Conservation (phyloP, 2,329 filamentous ascomycete species). For the Colletotrichum karsti region DNA sequence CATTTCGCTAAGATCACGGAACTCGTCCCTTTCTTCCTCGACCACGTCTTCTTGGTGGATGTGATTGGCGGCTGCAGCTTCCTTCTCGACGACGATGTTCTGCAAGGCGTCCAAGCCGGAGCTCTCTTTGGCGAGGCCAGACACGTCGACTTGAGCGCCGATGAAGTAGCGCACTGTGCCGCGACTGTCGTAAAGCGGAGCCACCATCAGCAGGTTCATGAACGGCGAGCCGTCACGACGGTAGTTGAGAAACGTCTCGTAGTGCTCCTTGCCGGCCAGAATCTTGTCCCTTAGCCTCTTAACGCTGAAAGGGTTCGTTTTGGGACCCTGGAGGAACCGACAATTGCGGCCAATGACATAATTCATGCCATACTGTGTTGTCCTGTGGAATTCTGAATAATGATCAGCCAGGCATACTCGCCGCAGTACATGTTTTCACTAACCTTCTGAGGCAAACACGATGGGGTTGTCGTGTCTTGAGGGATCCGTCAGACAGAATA, state of each 20-base stretch:
- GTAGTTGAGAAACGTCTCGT: slow-evolving; percentile 80
- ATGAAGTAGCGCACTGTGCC: slow-evolving; percentile 74
- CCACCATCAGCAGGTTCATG: slow-evolving; percentile 80
- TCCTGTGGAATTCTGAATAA: slow-evolving; percentile 76
- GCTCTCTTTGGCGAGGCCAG: slow-evolving; percentile 72
- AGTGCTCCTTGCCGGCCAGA: slow-evolving; percentile 71
- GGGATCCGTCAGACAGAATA: slow-evolving; percentile 81
- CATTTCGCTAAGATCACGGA: slow-evolving; percentile 74
- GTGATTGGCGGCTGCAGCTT: slow-evolving; percentile 36
- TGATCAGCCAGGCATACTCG: too few relatives aligned
- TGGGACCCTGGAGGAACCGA: slow-evolving; percentile 79
- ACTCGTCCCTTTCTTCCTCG: slow-evolving; percentile 56
- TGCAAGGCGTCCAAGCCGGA: slow-evolving; percentile 71
- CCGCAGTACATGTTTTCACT: slow-evolving; percentile 12
- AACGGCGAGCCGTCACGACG: slow-evolving; percentile 80
- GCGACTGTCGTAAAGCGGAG: slow-evolving; percentile 73
- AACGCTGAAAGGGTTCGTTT: slow-evolving; percentile 71
- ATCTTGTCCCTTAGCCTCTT: slow-evolving; percentile 69
- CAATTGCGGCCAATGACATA: slow-evolving; percentile 82
- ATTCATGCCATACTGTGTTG: slow-evolving; percentile 77
- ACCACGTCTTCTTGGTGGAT: slow-evolving; percentile 31
- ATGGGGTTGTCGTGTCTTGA: slow-evolving; percentile 79
- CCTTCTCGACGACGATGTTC: slow-evolving; percentile 49
- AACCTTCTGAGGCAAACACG: slow-evolving; percentile 79
- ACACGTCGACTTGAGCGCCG: slow-evolving; percentile 77